Evolutionary conservation across 345 rosid genomes (phyloP).

Genomic region (Erodium maritimum): DNA sequence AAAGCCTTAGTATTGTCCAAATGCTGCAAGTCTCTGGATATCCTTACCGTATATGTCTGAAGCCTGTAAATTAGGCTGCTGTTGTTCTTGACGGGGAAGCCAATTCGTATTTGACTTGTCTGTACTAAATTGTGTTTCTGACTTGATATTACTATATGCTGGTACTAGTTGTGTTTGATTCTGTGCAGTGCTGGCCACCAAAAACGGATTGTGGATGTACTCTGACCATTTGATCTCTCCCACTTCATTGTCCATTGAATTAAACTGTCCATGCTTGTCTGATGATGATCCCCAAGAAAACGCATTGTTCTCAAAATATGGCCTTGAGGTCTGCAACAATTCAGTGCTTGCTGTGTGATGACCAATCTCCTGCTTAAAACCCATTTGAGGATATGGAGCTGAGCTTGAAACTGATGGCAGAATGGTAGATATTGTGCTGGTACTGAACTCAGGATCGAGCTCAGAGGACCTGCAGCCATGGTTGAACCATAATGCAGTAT

Average conservation of each 20-base stretch:
- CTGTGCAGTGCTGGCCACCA: constrained; percentile 23
- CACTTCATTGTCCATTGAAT: constrained; percentile 11
- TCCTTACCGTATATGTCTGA: neutral
- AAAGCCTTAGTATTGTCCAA: neutral
- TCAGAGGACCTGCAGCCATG: neutral
- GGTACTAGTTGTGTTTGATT: neutral
- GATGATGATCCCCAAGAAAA: constrained; percentile 14
- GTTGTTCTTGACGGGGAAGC: neutral
- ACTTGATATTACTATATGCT: neutral
- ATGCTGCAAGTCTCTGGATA: neutral
- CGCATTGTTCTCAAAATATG: neutral
- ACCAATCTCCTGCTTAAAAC: too few relatives aligned
- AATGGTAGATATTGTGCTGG: neutral
- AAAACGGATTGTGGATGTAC: constrained; percentile 28
- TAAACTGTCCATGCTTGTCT: constrained; percentile 12
- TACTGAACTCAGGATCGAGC: neutral
- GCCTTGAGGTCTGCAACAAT: neutral
- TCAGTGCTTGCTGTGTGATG: too few relatives aligned
- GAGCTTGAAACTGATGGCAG: neutral
- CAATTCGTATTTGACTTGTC: neutral
- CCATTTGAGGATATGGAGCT: neutral
- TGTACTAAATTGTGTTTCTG: neutral
- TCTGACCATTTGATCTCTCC: constrained; percentile 48
- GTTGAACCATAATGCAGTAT: neutral
- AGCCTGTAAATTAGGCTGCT: neutral